Conservation (phyloP, 257 asterid species). For the Plantago elongata region DNA sequence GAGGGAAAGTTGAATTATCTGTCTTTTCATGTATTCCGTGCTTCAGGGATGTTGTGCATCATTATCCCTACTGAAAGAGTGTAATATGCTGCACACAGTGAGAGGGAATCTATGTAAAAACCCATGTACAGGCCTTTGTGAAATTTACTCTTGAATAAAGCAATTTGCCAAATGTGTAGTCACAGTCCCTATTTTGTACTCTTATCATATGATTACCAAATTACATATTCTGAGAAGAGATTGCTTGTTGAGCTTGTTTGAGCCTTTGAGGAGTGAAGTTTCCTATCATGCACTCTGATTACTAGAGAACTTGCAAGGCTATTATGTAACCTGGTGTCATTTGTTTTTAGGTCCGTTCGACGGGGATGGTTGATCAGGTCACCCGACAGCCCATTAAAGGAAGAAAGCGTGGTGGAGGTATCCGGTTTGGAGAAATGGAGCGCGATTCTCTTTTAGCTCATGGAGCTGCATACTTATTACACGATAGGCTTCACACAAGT, state of each 20-base stretch:
- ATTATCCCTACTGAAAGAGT: too few relatives aligned
- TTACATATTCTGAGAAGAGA: background rate
- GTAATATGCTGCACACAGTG: too few relatives aligned
- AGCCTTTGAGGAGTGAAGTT: background rate
- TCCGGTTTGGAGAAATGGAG: conserved; percentile 99
- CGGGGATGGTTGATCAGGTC: conserved; percentile 75
- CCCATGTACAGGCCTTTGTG: too few relatives aligned
- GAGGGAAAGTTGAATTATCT: too few relatives aligned
- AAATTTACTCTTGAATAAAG: background rate
- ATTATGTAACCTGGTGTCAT: background rate
- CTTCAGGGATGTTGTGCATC: too few relatives aligned
- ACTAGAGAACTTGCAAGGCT: too few relatives aligned
- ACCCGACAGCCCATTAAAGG: conserved; percentile 97
- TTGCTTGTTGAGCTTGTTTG: background rate
- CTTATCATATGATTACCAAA: too few relatives aligned
- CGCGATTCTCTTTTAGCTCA: conserved; percentile 95
- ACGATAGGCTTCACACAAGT: conserved; percentile 88
- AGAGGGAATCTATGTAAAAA: too few relatives aligned
- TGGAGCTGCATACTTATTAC: conserved; percentile 89
- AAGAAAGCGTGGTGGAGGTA: conserved; percentile 93
- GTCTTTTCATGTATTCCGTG: too few relatives aligned
- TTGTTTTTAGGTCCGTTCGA: conserved; percentile 76
- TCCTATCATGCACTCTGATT: background rate
- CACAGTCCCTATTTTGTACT: background rate
- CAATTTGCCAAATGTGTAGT: background rate